phyloP scores from a whole-genome alignment of 208 protist species.

The Acanthamoeba royreba region DNA sequence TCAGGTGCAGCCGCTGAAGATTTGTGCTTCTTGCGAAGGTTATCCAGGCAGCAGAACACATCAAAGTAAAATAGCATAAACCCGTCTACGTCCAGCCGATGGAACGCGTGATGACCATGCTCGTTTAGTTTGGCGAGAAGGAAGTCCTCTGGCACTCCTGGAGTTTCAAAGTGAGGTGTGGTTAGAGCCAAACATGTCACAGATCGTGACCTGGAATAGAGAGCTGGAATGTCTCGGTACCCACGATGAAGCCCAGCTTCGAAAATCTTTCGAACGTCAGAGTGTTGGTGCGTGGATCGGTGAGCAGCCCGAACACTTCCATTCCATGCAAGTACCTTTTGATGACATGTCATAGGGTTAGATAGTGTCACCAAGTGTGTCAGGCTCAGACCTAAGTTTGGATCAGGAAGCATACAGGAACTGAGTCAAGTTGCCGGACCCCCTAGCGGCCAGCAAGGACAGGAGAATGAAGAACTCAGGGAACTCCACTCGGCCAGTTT shows the following conservation, averaged over 20 bases:
- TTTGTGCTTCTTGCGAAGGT: neutral
- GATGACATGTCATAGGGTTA: neutral
- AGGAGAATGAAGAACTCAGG: neutral
- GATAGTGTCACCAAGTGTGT: neutral
- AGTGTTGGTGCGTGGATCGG: neutral
- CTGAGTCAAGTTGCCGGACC: neutral
- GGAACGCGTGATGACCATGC: neutral
- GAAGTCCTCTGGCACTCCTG: neutral
- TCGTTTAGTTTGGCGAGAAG: neutral
- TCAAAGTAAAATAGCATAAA: conserved; percentile 4
- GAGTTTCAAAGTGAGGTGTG: neutral
- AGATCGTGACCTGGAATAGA: neutral
- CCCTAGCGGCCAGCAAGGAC: neutral
- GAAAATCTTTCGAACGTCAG: conserved; percentile 1
- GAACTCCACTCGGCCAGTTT: neutral
- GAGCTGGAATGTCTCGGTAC: neutral
- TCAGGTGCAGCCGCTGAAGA: neutral
- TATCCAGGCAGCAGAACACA: neutral
- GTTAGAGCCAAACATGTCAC: neutral
- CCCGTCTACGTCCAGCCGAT: neutral
- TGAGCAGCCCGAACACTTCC: neutral
- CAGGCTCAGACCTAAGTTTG: neutral
- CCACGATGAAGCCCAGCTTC: neutral
- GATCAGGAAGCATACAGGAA: neutral
- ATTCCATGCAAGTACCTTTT: neutral